These are phyloP conservation scores for Neonectria coccinea DNA, from an alignment of 2,329 filamentous ascomycete genomes.

Conservation along the genomic window DNA sequence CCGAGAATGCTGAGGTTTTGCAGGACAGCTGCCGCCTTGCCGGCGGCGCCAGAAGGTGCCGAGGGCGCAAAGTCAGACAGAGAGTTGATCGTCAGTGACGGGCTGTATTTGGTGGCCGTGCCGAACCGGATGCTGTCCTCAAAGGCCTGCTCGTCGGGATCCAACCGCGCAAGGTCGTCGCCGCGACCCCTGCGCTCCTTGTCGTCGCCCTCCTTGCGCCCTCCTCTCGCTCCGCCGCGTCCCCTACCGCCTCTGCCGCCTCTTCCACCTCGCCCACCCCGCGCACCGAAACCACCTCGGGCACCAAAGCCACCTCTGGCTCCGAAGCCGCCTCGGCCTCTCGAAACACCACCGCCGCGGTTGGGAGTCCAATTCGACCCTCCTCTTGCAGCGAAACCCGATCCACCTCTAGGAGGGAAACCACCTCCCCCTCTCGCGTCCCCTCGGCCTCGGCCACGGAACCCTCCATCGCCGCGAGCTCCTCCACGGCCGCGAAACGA, in stretches of 20 bases:
- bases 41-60: conserved; percentile 43
- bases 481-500: conserved; percentile 34
- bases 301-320: conserved; percentile 24
- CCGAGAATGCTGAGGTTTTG: conserved; percentile 52
- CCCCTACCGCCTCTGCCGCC: conserved; percentile 22
- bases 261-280: conserved; percentile 33
- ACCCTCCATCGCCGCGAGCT: conserved; percentile 2
- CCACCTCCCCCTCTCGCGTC: conserved; percentile 30
- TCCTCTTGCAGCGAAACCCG: background rate
- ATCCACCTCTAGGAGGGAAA: conserved; percentile 22
- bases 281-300: conserved; percentile 21
- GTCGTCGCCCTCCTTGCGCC: conserved; percentile 42
- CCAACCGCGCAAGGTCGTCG: conserved; percentile 45
- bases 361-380: background rate
- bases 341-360: background rate
- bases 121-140: conserved; percentile 53
- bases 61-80: conserved; percentile 49
- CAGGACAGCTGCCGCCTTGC: conserved; percentile 50
- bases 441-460: conserved; percentile 24
- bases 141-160: conserved; percentile 51
- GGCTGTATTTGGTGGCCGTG: conserved; percentile 46
- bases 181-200: conserved; percentile 40
- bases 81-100: conserved; percentile 49
- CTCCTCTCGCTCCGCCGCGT: conserved; percentile 35
- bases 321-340: conserved; percentile 6